A percentile compares a stretch with the other conserved stretches of the same genome.
These are phyloP conservation scores for Effrenium voratum DNA, from an alignment of 73 alveolate species.

Conservation along the genomic window DNA sequence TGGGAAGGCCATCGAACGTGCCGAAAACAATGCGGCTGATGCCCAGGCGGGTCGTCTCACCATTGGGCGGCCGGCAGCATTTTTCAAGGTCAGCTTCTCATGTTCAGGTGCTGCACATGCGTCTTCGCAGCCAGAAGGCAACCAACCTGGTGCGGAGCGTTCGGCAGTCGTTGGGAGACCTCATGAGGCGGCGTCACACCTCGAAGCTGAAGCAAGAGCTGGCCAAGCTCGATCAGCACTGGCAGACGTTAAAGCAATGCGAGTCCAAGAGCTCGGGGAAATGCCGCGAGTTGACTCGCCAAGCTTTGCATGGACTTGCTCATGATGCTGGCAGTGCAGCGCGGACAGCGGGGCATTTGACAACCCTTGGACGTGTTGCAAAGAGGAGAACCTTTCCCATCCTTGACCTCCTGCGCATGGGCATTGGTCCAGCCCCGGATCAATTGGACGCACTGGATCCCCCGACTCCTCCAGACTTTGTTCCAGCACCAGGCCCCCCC, in stretches of 20 bases:
- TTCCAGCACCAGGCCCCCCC: constrained; percentile 54
- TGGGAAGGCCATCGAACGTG: constrained; percentile 66
- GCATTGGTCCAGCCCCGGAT: constrained; percentile 71
- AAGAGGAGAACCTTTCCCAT: constrained; percentile 65
- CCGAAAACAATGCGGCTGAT: constrained; percentile 72
- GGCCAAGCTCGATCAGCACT: constrained; percentile 47
- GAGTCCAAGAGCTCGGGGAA: not conserved
- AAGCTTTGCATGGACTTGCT: constrained; percentile 40
- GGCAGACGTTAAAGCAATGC: constrained; percentile 41
- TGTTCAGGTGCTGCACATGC: constrained; percentile 78
- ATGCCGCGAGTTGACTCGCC: constrained; percentile 32
- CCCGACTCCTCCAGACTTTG: constrained; percentile 54
- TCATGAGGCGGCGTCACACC: constrained; percentile 42
- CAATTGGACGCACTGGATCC: constrained; percentile 75
- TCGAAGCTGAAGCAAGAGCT: constrained; percentile 43
- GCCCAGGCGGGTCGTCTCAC: constrained; percentile 83
- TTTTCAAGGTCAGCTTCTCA: not conserved
- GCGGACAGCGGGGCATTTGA: constrained; percentile 23
- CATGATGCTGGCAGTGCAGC: constrained; percentile 77
- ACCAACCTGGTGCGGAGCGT: constrained; percentile 68
- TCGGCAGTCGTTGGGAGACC: constrained; percentile 21
- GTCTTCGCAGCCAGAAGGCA: constrained; percentile 72
- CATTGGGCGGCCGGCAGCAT: no score
- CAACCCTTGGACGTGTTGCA: constrained; percentile 19
- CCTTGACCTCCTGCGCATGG: constrained; percentile 68